Evolutionary conservation across 257 asterid species (phyloP).

Genomic region (Solanum corneliomulleri): DNA sequence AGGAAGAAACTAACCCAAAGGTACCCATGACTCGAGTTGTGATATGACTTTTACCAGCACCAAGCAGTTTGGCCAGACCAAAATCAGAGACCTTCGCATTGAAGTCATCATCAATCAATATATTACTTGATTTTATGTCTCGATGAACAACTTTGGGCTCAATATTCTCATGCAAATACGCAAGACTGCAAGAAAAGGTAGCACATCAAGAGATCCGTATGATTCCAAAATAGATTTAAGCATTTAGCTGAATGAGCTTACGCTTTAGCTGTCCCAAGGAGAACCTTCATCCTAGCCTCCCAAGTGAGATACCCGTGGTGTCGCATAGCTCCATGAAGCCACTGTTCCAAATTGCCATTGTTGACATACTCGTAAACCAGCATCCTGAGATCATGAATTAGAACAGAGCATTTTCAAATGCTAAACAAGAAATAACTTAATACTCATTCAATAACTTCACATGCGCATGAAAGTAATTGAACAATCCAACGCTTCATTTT

Average conservation of each 20-base stretch:
- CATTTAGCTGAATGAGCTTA: slow-evolving; percentile 25
- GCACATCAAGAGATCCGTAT: background rate
- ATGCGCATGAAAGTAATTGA: background rate
- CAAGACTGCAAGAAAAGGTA: slow-evolving; percentile 45
- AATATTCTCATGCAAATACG: slow-evolving; percentile 90
- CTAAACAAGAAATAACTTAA: background rate
- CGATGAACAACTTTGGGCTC: slow-evolving; percentile 97
- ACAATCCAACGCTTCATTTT: background rate
- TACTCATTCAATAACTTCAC: background rate
- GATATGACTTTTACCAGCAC: slow-evolving; percentile 88
- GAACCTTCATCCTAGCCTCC: slow-evolving; percentile 88
- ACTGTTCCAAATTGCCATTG: slow-evolving; percentile 89
- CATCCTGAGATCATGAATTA: slow-evolving; percentile 29
- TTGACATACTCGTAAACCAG: slow-evolving; percentile 82
- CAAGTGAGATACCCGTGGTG: slow-evolving; percentile 89
- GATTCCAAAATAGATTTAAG: background rate
- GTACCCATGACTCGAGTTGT: slow-evolving; percentile 98
- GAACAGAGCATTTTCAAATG: background rate
- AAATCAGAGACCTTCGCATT: slow-evolving; percentile 91
- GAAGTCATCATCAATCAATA: slow-evolving; percentile 82
- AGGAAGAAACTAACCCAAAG: slow-evolving; percentile 58
- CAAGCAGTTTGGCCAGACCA: slow-evolving; percentile 90
- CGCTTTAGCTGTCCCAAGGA: slow-evolving; percentile 99
- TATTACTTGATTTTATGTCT: slow-evolving; percentile 90
- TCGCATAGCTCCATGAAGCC: slow-evolving; percentile 97